Evolutionary conservation across 176 grass and related monocot genomes (phyloP).

Genomic region (Eragrostis nindensis): DNA sequence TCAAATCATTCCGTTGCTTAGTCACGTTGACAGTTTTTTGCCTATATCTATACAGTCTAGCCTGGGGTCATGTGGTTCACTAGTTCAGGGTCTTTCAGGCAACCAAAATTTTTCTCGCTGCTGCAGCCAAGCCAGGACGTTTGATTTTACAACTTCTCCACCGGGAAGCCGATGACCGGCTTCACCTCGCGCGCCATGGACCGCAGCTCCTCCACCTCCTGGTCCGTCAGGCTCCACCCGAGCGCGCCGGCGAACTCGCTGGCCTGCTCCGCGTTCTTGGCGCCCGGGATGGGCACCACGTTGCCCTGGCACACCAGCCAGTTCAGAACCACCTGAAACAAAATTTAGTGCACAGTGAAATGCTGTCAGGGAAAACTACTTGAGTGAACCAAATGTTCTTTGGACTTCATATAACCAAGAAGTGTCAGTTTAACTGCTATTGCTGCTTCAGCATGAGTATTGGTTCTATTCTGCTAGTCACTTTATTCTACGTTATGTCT

Average conservation of each 20-base stretch:
- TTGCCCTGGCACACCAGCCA: conserved; percentile 93
- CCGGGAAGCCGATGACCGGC: conserved; percentile 62
- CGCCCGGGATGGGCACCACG: conserved; percentile 89
- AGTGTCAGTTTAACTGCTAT: too few relatives aligned
- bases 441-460: neutral
- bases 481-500: neutral
- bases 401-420: too few relatives aligned
- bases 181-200: conserved; percentile 49
- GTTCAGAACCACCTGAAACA: conserved; percentile 79
- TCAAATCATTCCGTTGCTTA: too few relatives aligned
- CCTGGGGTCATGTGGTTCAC: too few relatives aligned
- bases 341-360: neutral
- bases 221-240: conserved; percentile 55
- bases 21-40: too few relatives aligned
- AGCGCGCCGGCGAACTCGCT: conserved; percentile 59
- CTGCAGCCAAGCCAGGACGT: neutral
- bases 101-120: neutral
- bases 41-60: too few relatives aligned
- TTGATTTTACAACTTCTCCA: conserved; percentile 58
- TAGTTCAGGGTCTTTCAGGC: too few relatives aligned
- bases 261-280: conserved; percentile 77
- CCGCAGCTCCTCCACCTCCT: conserved; percentile 67
- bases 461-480: neutral
- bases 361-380: neutral
- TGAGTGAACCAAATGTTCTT: neutral